Evolutionary conservation across 768 basidiomycete species (phyloP), one percentile per base, ranked within the genome.

Genomic region (Strobilomyces echinocephalus): DNA sequence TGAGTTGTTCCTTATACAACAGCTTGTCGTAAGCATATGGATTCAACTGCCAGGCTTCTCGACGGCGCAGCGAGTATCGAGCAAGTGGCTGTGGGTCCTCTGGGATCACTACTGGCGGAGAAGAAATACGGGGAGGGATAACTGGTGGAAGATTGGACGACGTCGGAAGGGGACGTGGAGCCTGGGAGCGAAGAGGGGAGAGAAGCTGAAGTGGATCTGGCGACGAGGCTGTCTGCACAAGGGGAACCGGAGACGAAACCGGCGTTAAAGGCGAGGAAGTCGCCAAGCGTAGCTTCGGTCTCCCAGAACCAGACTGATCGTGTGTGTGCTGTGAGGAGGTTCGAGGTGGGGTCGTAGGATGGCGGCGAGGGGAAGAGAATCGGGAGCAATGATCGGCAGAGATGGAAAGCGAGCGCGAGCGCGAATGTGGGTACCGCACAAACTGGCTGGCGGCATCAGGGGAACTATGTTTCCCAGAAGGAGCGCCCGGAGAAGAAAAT

Each of bases 21-120:
- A 71, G 39, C 48, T 78, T 71, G 53, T 89, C 87, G 33, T 76
- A 75, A 11, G 73, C 74, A 59, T 84, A 90, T 1, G 88, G 88
- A 12, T 79, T 75, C 15, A 82, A 55, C 61, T 90, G 88, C 18
- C 76, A 72, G 35, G 75, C 66, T 31, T 76, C 70, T 20, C 88
- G 79, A 43, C 63, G 60, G 34, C 87, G 82, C 35, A 88, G 70
- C 1, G 79, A 69, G 63, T 87, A 86, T 31, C 83, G 73, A 26
- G 60, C 51, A 28, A 58, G 44, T 15, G 54, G 60, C 4, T 54
- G 56, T 26, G 54, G 49, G 52, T 61, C 64, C n/a, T 52, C 57
- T 9, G 63, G 55, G 12, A 65, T 53, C 41, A 34, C 50, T 8
- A 54, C 38, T 0, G 46, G 52, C 20, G 54, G 42, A 26, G 54